Percentiles rank a stretch among this genome's conserved stretches.
Conservation (phyloP, 2,329 filamentous ascomycete genomes). For the Epichloe gansuensis region DNA sequence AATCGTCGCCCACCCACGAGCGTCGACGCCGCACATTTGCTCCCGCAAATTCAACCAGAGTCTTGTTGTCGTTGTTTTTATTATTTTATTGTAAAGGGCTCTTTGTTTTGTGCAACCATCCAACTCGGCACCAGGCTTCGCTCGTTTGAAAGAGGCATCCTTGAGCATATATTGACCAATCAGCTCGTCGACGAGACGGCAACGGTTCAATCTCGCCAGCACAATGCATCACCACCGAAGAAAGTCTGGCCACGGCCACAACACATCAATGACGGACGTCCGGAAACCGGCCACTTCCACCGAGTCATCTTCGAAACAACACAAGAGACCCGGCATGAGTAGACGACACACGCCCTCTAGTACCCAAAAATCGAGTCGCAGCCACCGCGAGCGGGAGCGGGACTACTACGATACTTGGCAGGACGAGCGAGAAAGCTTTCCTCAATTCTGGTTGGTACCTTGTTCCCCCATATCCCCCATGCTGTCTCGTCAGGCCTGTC, state of each 20-base stretch:
- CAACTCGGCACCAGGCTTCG: background rate
- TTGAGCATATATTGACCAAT: conserved; percentile 4
- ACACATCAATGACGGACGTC: conserved; percentile 42
- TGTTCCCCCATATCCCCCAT: background rate
- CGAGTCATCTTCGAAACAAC: conserved; percentile 30
- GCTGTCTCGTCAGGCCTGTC: background rate
- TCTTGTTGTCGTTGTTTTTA: background rate
- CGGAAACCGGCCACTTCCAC: conserved; percentile 35
- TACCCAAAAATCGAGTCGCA: conserved; percentile 37
- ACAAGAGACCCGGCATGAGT: conserved; percentile 33
- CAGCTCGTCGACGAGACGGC: background rate
- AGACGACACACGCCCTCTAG: conserved; percentile 28
- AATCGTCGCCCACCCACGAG: too few species aligned
- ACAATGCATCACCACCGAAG: conserved; percentile 44
- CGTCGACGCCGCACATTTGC: too few species aligned
- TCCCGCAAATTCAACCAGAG: background rate
- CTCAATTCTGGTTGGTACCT: conserved; percentile 57
- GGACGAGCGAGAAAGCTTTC: conserved; percentile 50
- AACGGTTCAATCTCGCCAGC: conserved; percentile 3
- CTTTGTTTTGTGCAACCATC: too few species aligned
- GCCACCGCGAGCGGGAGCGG: conserved; percentile 36
- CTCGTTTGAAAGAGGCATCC: background rate
- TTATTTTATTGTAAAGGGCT: too few species aligned
- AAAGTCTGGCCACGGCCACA: conserved; percentile 41
- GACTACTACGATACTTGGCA: conserved; percentile 34